phyloP scores from a whole-genome alignment of 148 eudicot genomes.

The Camellia japonica region DNA sequence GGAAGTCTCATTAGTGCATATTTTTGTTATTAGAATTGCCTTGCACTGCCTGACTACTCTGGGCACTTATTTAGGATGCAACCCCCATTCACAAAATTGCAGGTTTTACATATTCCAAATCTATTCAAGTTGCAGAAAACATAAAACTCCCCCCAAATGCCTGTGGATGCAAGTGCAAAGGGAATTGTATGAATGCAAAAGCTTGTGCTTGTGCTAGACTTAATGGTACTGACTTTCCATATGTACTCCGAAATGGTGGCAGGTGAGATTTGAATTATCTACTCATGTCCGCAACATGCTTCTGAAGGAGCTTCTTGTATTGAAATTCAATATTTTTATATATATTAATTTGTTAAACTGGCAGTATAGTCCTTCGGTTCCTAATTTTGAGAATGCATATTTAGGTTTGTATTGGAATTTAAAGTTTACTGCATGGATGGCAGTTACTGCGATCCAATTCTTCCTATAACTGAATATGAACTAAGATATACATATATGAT shows the following conservation, averaged over 20 bases:
- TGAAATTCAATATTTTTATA: background rate
- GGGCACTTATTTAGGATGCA: no score
- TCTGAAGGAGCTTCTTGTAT: background rate
- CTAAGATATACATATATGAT: no score
- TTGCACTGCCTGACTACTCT: no score
- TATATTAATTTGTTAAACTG: background rate
- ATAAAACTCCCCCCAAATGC: slow-evolving; percentile 32
- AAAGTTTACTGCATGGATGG: background rate
- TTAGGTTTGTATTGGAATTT: background rate
- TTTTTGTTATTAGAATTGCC: no score
- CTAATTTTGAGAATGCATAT: background rate
- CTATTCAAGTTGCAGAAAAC: slow-evolving; percentile 23
- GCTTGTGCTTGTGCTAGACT: slow-evolving; percentile 50
- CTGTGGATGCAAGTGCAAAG: slow-evolving; percentile 36
- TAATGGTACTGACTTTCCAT: slow-evolving; percentile 45
- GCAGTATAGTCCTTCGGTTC: background rate
- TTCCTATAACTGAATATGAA: no score
- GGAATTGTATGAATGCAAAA: slow-evolving; percentile 32
- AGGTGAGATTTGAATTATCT: slow-evolving; percentile 27
- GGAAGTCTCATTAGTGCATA: no score
- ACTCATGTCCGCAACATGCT: background rate
- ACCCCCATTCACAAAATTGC: background rate
- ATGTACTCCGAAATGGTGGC: slow-evolving; percentile 40
- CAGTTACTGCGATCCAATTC: no score
- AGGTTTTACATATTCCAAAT: slow-evolving; percentile 36